Conservation (phyloP, 2,329 filamentous ascomycete species). For the Penicillium sp. region DNA sequence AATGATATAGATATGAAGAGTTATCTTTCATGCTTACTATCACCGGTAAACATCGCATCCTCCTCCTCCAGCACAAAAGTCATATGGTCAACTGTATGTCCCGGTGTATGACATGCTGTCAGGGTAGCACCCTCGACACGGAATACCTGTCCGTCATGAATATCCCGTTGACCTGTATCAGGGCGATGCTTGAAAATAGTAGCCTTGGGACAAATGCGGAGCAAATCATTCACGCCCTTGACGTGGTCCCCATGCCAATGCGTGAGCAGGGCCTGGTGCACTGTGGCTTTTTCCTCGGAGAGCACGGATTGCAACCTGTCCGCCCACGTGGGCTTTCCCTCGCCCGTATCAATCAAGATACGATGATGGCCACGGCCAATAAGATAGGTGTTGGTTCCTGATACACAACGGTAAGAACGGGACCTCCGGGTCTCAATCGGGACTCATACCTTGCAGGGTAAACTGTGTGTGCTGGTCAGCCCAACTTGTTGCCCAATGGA, state of each 20-base stretch:
- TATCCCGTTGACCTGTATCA: constrained; percentile 49
- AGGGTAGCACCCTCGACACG: constrained; percentile 58
- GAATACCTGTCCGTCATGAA: constrained; percentile 56
- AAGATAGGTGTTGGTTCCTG: constrained; percentile 91
- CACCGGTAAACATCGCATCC: constrained; percentile 80
- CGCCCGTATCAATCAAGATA: constrained; percentile 85
- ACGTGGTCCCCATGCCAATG: constrained; percentile 93
- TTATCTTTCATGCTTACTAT: constrained; percentile 51
- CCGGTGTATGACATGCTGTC: constrained; percentile 64
- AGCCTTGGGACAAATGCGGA: constrained; percentile 60
- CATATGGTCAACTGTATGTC: constrained; percentile 82
- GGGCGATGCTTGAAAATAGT: constrained; percentile 67
- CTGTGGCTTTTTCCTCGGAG: constrained; percentile 62
- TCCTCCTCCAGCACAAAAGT: constrained; percentile 73
- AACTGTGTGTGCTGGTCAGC: constrained; percentile 41
- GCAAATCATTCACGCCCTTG: constrained; percentile 69
- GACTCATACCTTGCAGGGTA: constrained; percentile 54
- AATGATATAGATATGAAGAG: background rate
- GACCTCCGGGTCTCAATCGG: background rate
- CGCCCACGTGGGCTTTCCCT: constrained; percentile 75
- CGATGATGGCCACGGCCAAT: constrained; percentile 71
- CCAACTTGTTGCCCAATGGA: constrained; percentile 1
- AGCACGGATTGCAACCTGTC: constrained; percentile 64
- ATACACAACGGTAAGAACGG: background rate
- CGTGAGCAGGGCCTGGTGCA: constrained; percentile 73